Percentiles rank a stretch among this genome's conserved stretches.
Conservation (phyloP, 768 basidiomycete species). For the Boletus subparvulus region DNA sequence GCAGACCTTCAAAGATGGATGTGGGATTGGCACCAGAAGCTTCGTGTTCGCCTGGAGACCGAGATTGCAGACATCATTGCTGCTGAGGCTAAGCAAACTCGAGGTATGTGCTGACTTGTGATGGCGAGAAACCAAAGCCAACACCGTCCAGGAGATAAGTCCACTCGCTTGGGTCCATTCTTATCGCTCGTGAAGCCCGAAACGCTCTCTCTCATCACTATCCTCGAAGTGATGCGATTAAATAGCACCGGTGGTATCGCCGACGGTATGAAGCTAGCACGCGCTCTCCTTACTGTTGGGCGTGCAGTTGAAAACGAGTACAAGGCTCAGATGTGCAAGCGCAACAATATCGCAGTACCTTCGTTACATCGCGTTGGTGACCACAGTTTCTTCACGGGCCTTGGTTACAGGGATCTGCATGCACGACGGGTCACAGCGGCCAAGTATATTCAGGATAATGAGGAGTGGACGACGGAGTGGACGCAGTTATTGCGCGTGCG, state of each 20-base stretch:
- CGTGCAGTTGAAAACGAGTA: conserved; percentile 88
- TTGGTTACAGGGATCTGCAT: conserved; percentile 61
- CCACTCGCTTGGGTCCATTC: conserved; percentile 60
- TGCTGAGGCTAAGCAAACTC: conserved; percentile 33
- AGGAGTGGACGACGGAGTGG: conserved; percentile 82
- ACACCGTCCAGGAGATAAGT: conserved; percentile 11
- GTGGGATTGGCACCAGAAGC: conserved; percentile 78
- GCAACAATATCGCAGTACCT: conserved; percentile 56
- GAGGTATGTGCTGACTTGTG: conserved; percentile 16
- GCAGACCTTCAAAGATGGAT: conserved; percentile 71
- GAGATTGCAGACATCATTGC: conserved; percentile 50
- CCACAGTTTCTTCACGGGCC: conserved; percentile 52
- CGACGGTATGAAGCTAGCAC: conserved; percentile 87
- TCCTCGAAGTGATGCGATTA: conserved; percentile 84
- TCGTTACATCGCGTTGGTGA: conserved; percentile 26
- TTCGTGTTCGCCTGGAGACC: conserved; percentile 48
- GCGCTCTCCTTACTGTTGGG: conserved; percentile 78
- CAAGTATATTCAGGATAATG: conserved; percentile 61
- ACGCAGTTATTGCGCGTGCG: conserved; percentile 71
- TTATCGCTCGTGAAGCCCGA: conserved; percentile 71
- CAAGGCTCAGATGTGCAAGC: conserved; percentile 76
- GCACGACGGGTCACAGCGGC: conserved; percentile 66
- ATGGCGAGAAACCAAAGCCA: neutral
- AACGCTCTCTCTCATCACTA: conserved; percentile 83
- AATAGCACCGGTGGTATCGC: conserved; percentile 73